Evolutionary conservation across 768 basidiomycete species (phyloP).

Genomic region (Podaxis sp.): DNA sequence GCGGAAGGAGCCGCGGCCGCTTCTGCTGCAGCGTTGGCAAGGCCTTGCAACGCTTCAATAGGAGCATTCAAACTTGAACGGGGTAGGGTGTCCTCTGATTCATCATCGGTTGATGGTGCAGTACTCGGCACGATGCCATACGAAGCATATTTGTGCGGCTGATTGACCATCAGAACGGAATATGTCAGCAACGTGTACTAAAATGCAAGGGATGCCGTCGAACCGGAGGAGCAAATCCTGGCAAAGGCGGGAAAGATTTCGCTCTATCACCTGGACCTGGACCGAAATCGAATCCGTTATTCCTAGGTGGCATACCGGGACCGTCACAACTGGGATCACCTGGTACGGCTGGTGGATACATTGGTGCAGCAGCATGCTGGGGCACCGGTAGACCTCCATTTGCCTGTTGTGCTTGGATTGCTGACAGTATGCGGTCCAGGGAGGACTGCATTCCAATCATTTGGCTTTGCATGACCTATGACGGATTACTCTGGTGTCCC

Average conservation of each 20-base stretch:
- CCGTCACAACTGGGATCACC: slow-evolving; percentile 19
- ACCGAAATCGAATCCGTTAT: slow-evolving; percentile 35
- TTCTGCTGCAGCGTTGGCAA: slow-evolving; percentile 94
- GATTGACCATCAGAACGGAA: slow-evolving; percentile 15
- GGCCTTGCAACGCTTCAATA: slow-evolving; percentile 89
- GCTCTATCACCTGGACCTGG: slow-evolving; percentile 27
- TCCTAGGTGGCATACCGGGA: slow-evolving; percentile 27
- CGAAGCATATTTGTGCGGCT: slow-evolving; percentile 88
- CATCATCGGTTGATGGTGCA: slow-evolving; percentile 83
- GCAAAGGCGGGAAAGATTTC: slow-evolving; percentile 74
- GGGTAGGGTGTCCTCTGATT: slow-evolving; percentile 86
- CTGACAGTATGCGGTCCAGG: slow-evolving; percentile 74
- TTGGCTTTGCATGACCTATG: slow-evolving; percentile 85
- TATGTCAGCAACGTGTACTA: slow-evolving; percentile 8
- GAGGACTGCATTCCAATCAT: slow-evolving; percentile 95
- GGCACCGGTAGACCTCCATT: slow-evolving; percentile 29
- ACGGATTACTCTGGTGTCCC: not conserved
- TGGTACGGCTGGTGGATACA: slow-evolving; percentile 26
- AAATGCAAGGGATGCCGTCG: slow-evolving; percentile 21
- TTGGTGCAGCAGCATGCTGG: slow-evolving; percentile 21
- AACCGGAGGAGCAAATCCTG: slow-evolving; percentile 90
- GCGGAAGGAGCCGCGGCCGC: slow-evolving; percentile 77
- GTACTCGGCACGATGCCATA: slow-evolving; percentile 88
- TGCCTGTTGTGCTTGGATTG: slow-evolving; percentile 45
- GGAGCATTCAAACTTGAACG: slow-evolving; percentile 84